Conservation (phyloP, 164 flowering plant genomes). For the grape (Vitis vinifera) region DNA sequence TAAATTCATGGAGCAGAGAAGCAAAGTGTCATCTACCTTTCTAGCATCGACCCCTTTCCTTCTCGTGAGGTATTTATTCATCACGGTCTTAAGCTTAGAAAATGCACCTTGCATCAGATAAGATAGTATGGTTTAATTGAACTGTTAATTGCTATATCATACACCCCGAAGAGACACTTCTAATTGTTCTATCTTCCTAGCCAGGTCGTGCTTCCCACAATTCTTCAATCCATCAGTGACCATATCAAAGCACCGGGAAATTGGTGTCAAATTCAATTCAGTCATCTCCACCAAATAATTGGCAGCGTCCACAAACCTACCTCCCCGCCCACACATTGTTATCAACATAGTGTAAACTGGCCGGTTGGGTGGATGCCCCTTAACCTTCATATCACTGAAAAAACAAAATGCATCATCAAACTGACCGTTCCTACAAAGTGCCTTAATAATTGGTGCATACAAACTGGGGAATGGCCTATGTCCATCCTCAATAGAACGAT, state of each 20-base stretch:
- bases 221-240: slow-evolving; percentile 94
- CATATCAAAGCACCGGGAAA: slow-evolving; percentile 80
- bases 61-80: too few relatives aligned
- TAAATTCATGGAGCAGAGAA: too few relatives aligned
- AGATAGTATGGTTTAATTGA: too few relatives aligned
- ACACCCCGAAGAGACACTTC: slow-evolving; percentile 63
- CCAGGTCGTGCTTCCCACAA: slow-evolving; percentile 88
- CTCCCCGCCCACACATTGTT: slow-evolving; percentile 84
- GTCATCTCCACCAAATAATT: slow-evolving; percentile 94
- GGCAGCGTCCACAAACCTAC: slow-evolving; percentile 79
- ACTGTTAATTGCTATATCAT: slow-evolving; percentile 5
- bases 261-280: slow-evolving; percentile 59
- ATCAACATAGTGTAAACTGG: slow-evolving; percentile 94
- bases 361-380: slow-evolving; percentile 86
- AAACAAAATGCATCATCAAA: slow-evolving; percentile 94
- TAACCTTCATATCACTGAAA: slow-evolving; percentile 85
- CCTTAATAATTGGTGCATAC: slow-evolving; percentile 83
- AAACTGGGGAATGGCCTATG: slow-evolving; percentile 83
- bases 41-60: too few relatives aligned
- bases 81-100: too few relatives aligned
- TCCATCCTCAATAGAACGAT: slow-evolving; percentile 71
- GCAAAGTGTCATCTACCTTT: too few relatives aligned
- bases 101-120: too few relatives aligned
- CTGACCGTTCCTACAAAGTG: slow-evolving; percentile 64
- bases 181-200: slow-evolving; percentile 73